Evolutionary conservation across 2,329 filamentous ascomycete species (phyloP).

Genomic region (Pseudocercospora fijiensis): DNA sequence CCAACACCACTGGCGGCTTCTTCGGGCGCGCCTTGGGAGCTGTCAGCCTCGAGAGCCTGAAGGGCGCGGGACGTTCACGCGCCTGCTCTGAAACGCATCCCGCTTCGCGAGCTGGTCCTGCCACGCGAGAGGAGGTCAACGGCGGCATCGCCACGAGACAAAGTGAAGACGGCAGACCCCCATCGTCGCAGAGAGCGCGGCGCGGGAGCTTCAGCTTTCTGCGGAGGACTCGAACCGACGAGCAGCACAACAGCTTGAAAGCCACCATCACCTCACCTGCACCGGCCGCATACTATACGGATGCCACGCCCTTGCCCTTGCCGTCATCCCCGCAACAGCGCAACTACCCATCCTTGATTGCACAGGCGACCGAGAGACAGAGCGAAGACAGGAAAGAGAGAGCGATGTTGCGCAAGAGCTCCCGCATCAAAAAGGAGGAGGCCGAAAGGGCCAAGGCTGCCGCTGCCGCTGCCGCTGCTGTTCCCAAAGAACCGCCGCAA

Average conservation of each 20-base stretch:
- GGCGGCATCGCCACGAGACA: neutral
- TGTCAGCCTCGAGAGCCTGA: neutral
- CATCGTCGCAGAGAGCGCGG: conserved; percentile 7
- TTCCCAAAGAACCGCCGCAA: conserved; percentile 60
- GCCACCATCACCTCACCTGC: neutral
- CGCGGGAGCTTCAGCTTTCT: conserved; percentile 14
- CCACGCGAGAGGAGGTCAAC: conserved; percentile 5
- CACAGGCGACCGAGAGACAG: neutral
- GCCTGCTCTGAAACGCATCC: neutral
- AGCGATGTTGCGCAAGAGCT: conserved; percentile 38
- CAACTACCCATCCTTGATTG: neutral
- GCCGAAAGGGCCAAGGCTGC: conserved; percentile 22
- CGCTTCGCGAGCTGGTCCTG: neutral
- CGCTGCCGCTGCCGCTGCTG: conserved; percentile 47
- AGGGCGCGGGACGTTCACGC: neutral
- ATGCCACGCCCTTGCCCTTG: conserved; percentile 1
- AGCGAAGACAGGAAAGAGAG: conserved; percentile 1
- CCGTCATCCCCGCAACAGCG: neutral
- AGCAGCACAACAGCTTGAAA: neutral
- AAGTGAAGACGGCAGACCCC: conserved; percentile 4
- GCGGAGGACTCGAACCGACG: conserved; percentile 2
- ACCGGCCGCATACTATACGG: neutral
- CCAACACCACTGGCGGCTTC: neutral
- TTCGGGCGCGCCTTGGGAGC: neutral
- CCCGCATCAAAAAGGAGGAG: conserved; percentile 31